These are phyloP conservation scores for Phlebiopsis gigantea DNA, from an alignment of 768 basidiomycete species.

Conservation along the genomic window DNA sequence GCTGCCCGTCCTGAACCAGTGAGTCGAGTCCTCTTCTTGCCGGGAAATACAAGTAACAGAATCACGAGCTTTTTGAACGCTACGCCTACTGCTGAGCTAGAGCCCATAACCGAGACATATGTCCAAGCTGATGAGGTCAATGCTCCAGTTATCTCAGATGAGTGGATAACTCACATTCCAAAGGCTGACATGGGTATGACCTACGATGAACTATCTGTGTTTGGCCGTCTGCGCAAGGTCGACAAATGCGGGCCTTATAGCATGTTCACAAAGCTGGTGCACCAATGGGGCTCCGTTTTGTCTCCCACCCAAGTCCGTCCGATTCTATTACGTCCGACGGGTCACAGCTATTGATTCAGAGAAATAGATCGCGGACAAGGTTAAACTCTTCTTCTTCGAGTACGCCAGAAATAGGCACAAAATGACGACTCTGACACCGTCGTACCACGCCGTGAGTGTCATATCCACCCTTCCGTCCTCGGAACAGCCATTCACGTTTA, in stretches of 20 bases:
- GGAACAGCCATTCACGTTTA: neutral
- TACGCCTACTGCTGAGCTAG: constrained; percentile 91
- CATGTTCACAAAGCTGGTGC: constrained; percentile 92
- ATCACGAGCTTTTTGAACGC: constrained; percentile 77
- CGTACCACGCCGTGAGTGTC: constrained; percentile 82
- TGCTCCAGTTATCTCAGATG: neutral
- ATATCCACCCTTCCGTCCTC: neutral
- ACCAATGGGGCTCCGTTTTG: constrained; percentile 86
- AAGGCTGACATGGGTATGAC: constrained; percentile 99
- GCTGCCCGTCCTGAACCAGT: constrained; percentile 80
- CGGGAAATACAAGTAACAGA: neutral
- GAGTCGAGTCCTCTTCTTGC: constrained; percentile 13
- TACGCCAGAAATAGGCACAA: constrained; percentile 96
- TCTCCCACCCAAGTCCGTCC: constrained; percentile 72
- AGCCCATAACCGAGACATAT: constrained; percentile 91
- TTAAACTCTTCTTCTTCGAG: constrained; percentile 96
- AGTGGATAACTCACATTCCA: neutral
- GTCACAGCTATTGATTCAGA: neutral
- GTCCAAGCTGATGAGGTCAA: constrained; percentile 92
- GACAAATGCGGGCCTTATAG: constrained; percentile 98
- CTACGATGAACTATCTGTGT: constrained; percentile 92
- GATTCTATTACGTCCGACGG: no score
- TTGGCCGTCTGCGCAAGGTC: constrained; percentile 89
- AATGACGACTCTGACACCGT: constrained; percentile 94
- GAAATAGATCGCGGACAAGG: constrained; percentile 87